Evolutionary conservation across 306 rosid species (phyloP).

Genomic region (Sophora flavescens): DNA sequence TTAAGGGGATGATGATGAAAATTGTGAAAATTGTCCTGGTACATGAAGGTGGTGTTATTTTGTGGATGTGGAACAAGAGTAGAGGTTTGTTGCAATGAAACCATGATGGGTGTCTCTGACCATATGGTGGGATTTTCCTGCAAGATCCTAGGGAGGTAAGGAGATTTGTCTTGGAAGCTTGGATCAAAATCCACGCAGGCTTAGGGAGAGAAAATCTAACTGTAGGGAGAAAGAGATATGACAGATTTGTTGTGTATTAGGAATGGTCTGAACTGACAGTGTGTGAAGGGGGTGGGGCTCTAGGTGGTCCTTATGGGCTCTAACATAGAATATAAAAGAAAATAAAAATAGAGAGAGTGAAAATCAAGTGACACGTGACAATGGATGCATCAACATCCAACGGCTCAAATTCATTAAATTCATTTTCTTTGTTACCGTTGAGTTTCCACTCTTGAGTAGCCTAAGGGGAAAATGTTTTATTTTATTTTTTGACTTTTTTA

Average conservation of each 20-base stretch:
- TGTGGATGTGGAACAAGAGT: not conserved
- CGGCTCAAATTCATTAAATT: not conserved
- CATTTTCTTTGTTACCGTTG: not conserved
- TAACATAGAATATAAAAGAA: constrained; percentile 18
- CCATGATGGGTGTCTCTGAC: not conserved
- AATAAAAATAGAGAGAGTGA: not conserved
- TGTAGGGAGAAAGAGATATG: constrained; percentile 12
- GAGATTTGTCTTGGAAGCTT: constrained; percentile 16
- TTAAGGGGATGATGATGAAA: constrained; percentile 21
- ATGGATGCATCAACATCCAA: not conserved
- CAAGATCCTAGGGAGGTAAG: constrained; percentile 41
- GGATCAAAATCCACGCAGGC: constrained; percentile 56
- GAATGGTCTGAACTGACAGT: constrained; percentile 13
- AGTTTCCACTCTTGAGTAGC: not conserved
- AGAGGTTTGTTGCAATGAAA: constrained; percentile 11
- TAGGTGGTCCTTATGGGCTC: constrained; percentile 38
- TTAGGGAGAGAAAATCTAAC: constrained; percentile 34
- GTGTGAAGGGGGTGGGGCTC: not conserved
- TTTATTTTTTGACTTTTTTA: no score
- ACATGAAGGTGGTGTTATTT: constrained; percentile 21
- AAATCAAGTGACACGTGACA: not conserved
- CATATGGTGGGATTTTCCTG: constrained; percentile 36
- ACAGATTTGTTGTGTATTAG: not conserved
- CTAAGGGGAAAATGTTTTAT: no score
- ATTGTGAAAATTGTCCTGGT: constrained; percentile 35